Percentiles rank a stretch among this genome's conserved stretches.
Conservation (phyloP, 2,329 filamentous ascomycete genomes). For the Pseudocercospora vitis region DNA sequence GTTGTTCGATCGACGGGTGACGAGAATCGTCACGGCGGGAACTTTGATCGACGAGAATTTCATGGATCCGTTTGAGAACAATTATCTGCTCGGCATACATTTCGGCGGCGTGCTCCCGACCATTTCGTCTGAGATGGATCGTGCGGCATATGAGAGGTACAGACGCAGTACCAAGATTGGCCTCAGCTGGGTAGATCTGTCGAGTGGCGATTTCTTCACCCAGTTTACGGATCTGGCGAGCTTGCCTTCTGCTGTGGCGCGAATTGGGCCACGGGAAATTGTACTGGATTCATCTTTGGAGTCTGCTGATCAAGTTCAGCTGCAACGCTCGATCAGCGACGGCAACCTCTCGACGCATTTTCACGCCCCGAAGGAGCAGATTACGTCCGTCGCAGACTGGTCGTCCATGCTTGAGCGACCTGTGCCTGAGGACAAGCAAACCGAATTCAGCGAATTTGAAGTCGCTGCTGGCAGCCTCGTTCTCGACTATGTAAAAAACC, state of each 20-base stretch:
- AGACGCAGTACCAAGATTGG: conserved; percentile 57
- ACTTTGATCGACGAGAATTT: conserved; percentile 98
- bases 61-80: conserved; percentile 90
- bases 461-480: conserved; percentile 74
- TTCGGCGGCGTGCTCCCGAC: conserved; percentile 41
- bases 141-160: conserved; percentile 37
- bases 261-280: conserved; percentile 81
- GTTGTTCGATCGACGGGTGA: conserved; percentile 80
- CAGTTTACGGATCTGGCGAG: conserved; percentile 70
- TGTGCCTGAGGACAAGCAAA: conserved; percentile 55
- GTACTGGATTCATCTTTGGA: conserved; percentile 64
- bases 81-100: conserved; percentile 84
- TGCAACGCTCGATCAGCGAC: conserved; percentile 36
- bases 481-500: conserved; percentile 79
- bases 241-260: conserved; percentile 76
- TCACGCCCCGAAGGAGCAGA: conserved; percentile 50
- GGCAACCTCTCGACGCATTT: conserved; percentile 71
- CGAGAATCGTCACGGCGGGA: conserved; percentile 87
- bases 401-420: conserved; percentile 72
- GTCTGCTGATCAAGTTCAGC: conserved; percentile 42
- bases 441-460: conserved; percentile 67
- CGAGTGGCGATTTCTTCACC: conserved; percentile 91
- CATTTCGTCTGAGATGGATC: conserved; percentile 19
- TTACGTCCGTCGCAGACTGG: conserved; percentile 64
- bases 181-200: conserved; percentile 90